Evolutionary conservation across 768 basidiomycete species (phyloP), one percentile per base, ranked within the genome.

Genomic region (Leccinum olivaceopallidum): DNA sequence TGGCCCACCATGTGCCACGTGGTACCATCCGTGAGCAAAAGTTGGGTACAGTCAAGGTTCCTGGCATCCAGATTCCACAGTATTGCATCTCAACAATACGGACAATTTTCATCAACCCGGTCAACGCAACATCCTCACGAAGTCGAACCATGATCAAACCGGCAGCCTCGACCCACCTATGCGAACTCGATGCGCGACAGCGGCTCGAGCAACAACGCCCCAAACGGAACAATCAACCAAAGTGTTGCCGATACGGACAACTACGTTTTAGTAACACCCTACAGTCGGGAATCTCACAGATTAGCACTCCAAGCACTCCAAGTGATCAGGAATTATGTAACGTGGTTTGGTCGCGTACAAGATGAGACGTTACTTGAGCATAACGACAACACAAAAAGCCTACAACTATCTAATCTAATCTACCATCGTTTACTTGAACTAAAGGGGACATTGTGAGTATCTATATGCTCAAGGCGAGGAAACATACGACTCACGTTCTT

Each of bases 401-500:
- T 72, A 70, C 70, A 70, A 52, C 57, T 57, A 63, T 69, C 65
- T 61, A 70, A 55, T 67, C 60, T 60, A 57, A 56, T 61, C 32
- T 34, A 34, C 14, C 57, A 53, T 51, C 51, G 8, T 51, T 61
- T 51, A 70, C 52, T 70, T 70, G 68, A 72, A 70, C 69, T 70
- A 13, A 20, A 55, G 22, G 37, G 4, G 10, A 13, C 0, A 37
- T 70, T 44, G 39, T 71, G 34, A 65, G n/a, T 4, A 34, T 42
- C 14, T 9, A 22, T 30, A 16, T 18, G 13, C 5, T 8, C 5
- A n/a, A 55, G 20, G 16, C 12, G 30, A 51, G 26, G 44, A 51
- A 57, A 47, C 30, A 52, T n/a, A 58, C 26, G 16, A 84, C 92
- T 80, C 73, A 93, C 89, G 74, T 87, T 90, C 83, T 93, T 93